Percentiles rank a stretch among this genome's conserved stretches.
Evolutionary conservation across 768 basidiomycete genomes (phyloP).

Genomic region (Pulveroboletus frians): DNA sequence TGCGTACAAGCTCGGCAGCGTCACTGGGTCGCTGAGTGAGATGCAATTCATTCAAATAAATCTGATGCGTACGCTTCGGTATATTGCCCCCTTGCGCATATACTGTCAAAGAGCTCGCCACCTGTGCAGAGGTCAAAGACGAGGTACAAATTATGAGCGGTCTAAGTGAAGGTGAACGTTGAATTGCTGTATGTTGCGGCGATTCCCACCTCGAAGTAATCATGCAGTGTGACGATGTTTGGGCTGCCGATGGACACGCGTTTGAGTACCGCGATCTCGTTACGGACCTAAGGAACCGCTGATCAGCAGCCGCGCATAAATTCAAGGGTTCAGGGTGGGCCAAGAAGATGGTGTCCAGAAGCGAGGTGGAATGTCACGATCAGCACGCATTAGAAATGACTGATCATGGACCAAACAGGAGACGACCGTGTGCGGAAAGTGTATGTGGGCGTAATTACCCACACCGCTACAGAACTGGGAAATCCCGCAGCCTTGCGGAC

Average conservation of each 20-base stretch:
- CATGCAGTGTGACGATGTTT: conserved; percentile 91
- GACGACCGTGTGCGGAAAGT: not conserved
- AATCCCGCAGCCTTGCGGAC: not conserved
- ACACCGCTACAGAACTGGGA: not conserved
- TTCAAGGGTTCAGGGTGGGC: conserved; percentile 14
- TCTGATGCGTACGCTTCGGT: conserved; percentile 69
- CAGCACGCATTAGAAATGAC: conserved; percentile 1
- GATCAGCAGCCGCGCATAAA: conserved; percentile 7
- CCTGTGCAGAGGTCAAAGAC: conserved; percentile 96
- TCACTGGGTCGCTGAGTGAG: conserved; percentile 51
- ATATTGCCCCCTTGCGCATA: conserved; percentile 96
- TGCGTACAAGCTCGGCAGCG: conserved; percentile 82
- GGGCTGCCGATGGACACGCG: conserved; percentile 82
- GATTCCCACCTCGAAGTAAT: conserved; percentile 81
- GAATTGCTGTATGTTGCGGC: not conserved
- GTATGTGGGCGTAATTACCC: conserved; percentile 1
- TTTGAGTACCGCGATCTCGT: conserved; percentile 95
- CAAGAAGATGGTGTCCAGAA: not conserved
- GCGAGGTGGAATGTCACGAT: conserved; percentile 10
- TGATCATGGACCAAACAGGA: conserved; percentile 7
- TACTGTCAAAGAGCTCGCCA: conserved; percentile 97
- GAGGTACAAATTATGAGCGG: conserved; percentile 88
- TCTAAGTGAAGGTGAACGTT: conserved; percentile 39
- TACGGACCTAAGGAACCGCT: conserved; percentile 63
- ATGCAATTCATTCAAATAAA: conserved; percentile 7